phyloP scores from a whole-genome alignment of 2,329 filamentous ascomycete species.

The Myriosclerotinia curreyana region DNA sequence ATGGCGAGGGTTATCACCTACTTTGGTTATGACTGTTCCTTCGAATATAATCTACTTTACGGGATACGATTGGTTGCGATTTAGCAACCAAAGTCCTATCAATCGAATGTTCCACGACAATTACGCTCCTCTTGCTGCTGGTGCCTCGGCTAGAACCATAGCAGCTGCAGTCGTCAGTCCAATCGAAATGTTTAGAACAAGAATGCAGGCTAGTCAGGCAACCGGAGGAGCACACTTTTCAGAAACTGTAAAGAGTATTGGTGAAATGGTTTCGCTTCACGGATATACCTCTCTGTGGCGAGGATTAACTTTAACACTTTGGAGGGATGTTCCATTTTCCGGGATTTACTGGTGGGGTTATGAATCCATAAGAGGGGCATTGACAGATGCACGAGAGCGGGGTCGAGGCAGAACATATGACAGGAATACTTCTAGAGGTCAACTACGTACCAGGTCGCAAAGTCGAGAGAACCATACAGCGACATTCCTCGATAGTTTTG shows the following conservation, averaged over 20 bases:
- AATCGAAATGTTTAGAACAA: conserved; percentile 89
- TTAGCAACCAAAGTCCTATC: conserved; percentile 69
- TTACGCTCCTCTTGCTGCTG: conserved; percentile 77
- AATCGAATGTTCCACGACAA: conserved; percentile 59
- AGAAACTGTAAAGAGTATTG: conserved; percentile 72
- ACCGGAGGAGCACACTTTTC: conserved; percentile 65
- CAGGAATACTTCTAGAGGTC: conserved; percentile 42
- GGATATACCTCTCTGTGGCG: conserved; percentile 87
- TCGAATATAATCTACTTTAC: conserved; percentile 99
- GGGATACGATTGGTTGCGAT: conserved; percentile 92
- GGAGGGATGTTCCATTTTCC: conserved; percentile 96
- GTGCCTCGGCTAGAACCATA: conserved; percentile 71
- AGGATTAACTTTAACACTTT: conserved; percentile 84
- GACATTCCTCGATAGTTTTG: conserved; percentile 85
- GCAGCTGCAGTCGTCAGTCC: conserved; percentile 83
- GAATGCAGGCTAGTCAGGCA: conserved; percentile 74
- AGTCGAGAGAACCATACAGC: conserved; percentile 67
- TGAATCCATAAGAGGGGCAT: conserved; percentile 69
- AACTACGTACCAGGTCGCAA: conserved; percentile 54
- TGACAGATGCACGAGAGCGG: conserved; percentile 66
- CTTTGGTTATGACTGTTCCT: conserved; percentile 87
- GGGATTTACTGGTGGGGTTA: conserved; percentile 99
- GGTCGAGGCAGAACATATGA: conserved; percentile 45
- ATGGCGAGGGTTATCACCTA: conserved; percentile 93
- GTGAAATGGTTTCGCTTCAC: conserved; percentile 72